Base-by-base conservation (phyloP, 1,139 yeast species). In the Kodamaea alishanica region DNA sequence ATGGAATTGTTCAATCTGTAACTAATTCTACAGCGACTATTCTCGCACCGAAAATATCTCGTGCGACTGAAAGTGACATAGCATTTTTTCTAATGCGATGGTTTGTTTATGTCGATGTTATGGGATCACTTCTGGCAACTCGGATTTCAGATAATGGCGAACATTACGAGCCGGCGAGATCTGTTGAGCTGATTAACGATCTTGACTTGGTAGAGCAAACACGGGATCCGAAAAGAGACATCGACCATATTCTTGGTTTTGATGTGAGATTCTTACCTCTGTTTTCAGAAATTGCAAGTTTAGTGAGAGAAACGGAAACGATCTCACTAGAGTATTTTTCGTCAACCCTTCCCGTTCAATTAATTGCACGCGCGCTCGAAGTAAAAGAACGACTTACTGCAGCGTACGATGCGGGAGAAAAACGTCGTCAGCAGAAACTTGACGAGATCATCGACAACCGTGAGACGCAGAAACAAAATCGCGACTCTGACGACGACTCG, bases 51-150 rank as follows among this genome's bases (percentile, higher is more conserved):
- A 3, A 15, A 9, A 6, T 25, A 22, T 9, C 30, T 22, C 15
- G 35, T 25, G 46, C 45, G 6, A 35, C 42, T 2, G 74, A 70
- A 44, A 54, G 67, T 34, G 66, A 78, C 47, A 67, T 81, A 8
- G 61, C 79, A 1, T 81, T 70, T 47, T 84, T 85, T 51, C 61
- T 85, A 40, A 68, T 79, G 54, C 62, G 92, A 41, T 81, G 90
- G 84, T 81, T 80, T 52, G 84, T 82, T 0, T 85, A 82, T 49
- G 66, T 82, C 34, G 90, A 84, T 50, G 78, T 82, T 1, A 71
- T 84, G 28, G 87, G 89, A 0, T 75, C 82, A 1, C 60, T 84
- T 23, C 64, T 73, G 1, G 60, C 74, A 7, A 63, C 75, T 6
- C 54, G 55, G 26, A 55, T 61, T 32, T 45, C 66, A 0, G 58